phyloP scores from a whole-genome alignment of 768 basidiomycete species.

The Serendipita sp. region DNA sequence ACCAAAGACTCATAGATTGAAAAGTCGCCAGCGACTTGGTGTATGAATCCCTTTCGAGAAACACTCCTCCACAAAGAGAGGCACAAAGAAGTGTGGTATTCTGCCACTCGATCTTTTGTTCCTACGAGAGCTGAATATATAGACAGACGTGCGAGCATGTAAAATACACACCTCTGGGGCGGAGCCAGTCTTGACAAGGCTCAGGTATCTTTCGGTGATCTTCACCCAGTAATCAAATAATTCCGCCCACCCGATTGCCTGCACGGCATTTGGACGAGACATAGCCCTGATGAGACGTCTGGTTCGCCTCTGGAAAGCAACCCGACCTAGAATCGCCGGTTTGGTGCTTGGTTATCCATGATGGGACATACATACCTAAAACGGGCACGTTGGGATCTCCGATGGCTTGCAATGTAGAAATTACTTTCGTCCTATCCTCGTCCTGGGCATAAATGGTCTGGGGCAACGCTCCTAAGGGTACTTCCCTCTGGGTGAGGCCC shows the following conservation, averaged over 20 bases:
- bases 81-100: constrained; percentile 67
- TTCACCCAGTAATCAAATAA: constrained; percentile 54
- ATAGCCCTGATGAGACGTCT: constrained; percentile 53
- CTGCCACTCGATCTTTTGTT: constrained; percentile 68
- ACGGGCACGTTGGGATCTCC: constrained; percentile 58
- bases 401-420: constrained; percentile 60
- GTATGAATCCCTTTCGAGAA: background rate
- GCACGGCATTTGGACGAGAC: constrained; percentile 45
- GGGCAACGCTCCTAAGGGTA: background rate
- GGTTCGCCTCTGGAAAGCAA: constrained; percentile 65
- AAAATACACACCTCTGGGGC: background rate
- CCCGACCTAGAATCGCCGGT: constrained; percentile 35
- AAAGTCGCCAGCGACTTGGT: background rate
- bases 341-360: background rate
- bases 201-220: background rate
- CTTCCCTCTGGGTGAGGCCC: background rate
- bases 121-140: constrained; percentile 25
- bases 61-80: constrained; percentile 39
- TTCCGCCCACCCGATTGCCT: constrained; percentile 71
- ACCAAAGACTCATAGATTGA: constrained; percentile 12
- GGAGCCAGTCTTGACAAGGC: background rate
- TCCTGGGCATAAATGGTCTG: background rate
- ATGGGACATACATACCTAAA: constrained; percentile 35
- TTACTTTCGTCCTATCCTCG: background rate
- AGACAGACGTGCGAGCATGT: background rate